Base-by-base conservation (phyloP, 2,329 filamentous ascomycete species). In the Pseudogymnoascus sp. region DNA sequence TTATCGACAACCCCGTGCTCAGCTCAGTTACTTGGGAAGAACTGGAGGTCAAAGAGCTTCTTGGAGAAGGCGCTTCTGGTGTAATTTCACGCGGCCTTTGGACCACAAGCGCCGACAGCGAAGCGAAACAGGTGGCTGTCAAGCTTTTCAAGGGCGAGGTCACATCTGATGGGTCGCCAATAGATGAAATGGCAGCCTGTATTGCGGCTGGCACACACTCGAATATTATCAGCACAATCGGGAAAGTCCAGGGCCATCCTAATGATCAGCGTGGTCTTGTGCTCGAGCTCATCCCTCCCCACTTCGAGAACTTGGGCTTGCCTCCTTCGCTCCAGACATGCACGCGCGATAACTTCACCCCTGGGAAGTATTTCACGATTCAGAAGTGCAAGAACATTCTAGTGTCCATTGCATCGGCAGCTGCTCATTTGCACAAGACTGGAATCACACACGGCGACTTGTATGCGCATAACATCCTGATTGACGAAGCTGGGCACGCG, bases 131-230 rank as follows among this genome's bases (percentile, higher is more conserved):
- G 11, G 79, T 81, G 0, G 78, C 79, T 2, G 73, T 81, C 68
- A 80, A 81, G 66, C 69, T 81, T 5, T 81, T 81, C 71, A 76
- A 75, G 41, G 78, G 78, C n/a, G 71, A 74, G 7, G 70, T 79
- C 9, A 79, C 78, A 7, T 78, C 75, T 65, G 78, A 80, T 64
- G 79, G 79, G 12, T 76, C 75, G 4, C 79, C 79, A 0, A 68
- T 72, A n/a, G 79, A 81, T 66, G 79, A 81, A 68, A 78, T 81
- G 77, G 72, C 73, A 8, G 78, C 78, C 2, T 78, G 74, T 62
- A 74, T 80, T 59, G 72, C 73, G 0, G 79, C 79, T 0, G 79
- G 78, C 9, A 73, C 73, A 38, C 79, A 81, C 66, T 71, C 73
- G 16, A 77, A 78, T 64, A 75, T 81, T 49, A 78, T 80, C 62